phyloP scores from a whole-genome alignment of 1,284 basidiomycete genomes.

The Termitomyces sp. region DNA sequence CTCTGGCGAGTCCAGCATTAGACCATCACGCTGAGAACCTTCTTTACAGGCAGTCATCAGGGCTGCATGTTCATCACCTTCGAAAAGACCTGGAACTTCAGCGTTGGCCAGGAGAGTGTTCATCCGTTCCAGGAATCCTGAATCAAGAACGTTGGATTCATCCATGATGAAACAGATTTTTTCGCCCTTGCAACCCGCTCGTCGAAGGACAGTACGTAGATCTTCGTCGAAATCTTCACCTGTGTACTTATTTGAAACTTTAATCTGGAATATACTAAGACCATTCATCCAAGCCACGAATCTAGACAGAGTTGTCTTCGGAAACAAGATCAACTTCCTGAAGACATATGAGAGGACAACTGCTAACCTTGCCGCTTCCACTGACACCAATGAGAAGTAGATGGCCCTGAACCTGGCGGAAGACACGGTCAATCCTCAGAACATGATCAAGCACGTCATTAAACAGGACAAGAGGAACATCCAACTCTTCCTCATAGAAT shows the following conservation, averaged over 20 bases:
- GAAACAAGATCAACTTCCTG: slow-evolving; percentile 7
- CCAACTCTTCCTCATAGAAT: slow-evolving; percentile 97
- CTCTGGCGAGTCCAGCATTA: slow-evolving; percentile 98
- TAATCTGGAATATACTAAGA: slow-evolving; percentile 97
- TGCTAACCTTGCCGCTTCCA: slow-evolving; percentile 89
- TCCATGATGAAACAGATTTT: slow-evolving; percentile 99
- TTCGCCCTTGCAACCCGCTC: slow-evolving; percentile 96
- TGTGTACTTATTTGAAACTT: slow-evolving; percentile 98
- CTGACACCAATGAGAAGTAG: slow-evolving; percentile 95
- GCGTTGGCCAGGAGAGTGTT: slow-evolving; percentile 98
- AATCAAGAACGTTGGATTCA: slow-evolving; percentile 97
- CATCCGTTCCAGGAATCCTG: slow-evolving; percentile 98
- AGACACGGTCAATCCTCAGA: slow-evolving; percentile 96
- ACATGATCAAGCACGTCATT: slow-evolving; percentile 98
- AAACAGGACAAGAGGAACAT: slow-evolving; percentile 97
- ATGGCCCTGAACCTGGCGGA: slow-evolving; percentile 97
- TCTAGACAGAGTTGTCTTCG: slow-evolving; percentile 90
- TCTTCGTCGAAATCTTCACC: slow-evolving; percentile 99
- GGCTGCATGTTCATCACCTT: slow-evolving; percentile 95
- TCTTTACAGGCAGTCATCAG: slow-evolving; percentile 99
- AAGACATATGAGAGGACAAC: slow-evolving; percentile 1
- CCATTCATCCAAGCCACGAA: slow-evolving; percentile 99
- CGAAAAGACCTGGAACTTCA: slow-evolving; percentile 98
- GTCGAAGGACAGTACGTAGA: slow-evolving; percentile 86
- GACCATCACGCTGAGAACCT: slow-evolving; percentile 93